Percentiles rank a stretch among this genome's conserved stretches.
phyloP scores from a whole-genome alignment of 2,329 filamentous ascomycete species.

The Aspergillus proliferans region DNA sequence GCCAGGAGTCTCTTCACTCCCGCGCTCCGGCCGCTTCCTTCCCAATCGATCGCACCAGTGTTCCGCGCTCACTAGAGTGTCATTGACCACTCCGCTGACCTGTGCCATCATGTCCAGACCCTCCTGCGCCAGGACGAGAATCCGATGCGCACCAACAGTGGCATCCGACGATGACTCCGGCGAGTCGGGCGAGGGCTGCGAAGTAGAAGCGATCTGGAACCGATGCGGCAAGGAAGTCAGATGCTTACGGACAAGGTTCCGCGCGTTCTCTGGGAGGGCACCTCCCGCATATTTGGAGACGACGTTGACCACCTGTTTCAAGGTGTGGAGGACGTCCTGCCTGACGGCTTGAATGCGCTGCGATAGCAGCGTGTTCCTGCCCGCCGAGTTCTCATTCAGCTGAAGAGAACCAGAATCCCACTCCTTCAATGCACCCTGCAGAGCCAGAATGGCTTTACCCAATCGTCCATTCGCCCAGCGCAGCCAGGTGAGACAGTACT shows the following conservation, averaged over 20 bases:
- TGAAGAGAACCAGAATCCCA: constrained; percentile 56
- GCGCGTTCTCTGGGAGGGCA: constrained; percentile 81
- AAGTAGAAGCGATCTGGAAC: constrained; percentile 65
- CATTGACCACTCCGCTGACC: constrained; percentile 79
- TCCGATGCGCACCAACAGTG: constrained; percentile 60
- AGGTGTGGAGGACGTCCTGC: constrained; percentile 66
- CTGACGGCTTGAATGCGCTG: constrained; percentile 62
- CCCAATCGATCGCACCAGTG: constrained; percentile 81
- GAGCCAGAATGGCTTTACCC: constrained; percentile 63
- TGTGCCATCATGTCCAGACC: constrained; percentile 92
- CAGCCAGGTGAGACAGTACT: constrained; percentile 76
- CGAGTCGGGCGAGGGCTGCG: constrained; percentile 29
- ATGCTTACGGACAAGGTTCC: constrained; percentile 73
- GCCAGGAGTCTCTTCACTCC: constrained; percentile 11
- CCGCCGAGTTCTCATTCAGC: constrained; percentile 13
- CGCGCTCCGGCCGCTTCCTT: constrained; percentile 33
- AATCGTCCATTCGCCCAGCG: constrained; percentile 77
- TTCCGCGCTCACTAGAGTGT: constrained; percentile 84
- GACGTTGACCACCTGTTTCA: constrained; percentile 74
- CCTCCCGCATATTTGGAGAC: constrained; percentile 90
- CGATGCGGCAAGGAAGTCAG: constrained; percentile 77
- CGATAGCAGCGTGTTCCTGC: constrained; percentile 13
- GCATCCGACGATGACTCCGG: constrained; percentile 38
- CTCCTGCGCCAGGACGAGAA: constrained; percentile 80
- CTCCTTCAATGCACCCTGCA: constrained; percentile 71